Evolutionary conservation across 2,329 filamentous ascomycete genomes (phyloP).

Genomic region (Lasiodiplodia hormozganensis): DNA sequence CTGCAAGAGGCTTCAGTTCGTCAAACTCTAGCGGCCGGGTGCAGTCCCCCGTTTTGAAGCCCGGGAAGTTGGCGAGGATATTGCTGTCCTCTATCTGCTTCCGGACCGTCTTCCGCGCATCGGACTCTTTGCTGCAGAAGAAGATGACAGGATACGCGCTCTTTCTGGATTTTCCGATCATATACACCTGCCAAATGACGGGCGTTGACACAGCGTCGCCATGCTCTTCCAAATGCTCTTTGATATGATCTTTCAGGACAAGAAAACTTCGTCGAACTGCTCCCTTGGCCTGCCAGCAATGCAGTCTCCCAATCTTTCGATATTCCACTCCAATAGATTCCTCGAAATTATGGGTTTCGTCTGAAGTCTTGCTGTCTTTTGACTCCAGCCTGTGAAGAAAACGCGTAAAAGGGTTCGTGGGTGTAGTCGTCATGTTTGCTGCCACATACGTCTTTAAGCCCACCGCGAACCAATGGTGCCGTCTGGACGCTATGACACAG

Average conservation of each 20-base stretch:
- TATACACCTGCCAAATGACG: constrained; percentile 29
- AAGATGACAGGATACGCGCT: constrained; percentile 32
- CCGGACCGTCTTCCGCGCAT: constrained; percentile 29
- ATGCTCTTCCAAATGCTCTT: constrained; percentile 30
- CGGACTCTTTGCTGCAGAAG: constrained; percentile 32
- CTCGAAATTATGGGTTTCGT: background rate
- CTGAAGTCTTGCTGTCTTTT: background rate
- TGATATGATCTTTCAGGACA: constrained; percentile 32
- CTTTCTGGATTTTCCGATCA: constrained; percentile 31
- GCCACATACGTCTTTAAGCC: background rate
- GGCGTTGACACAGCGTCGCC: constrained; percentile 28
- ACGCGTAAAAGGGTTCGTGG: background rate
- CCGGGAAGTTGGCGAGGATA: constrained; percentile 29
- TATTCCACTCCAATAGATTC: background rate
- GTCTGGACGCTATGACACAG: background rate
- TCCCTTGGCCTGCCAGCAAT: constrained; percentile 33
- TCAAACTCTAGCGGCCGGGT: constrained; percentile 32
- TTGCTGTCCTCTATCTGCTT: constrained; percentile 31
- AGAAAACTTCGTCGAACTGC: constrained; percentile 29
- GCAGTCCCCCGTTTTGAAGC: constrained; percentile 31
- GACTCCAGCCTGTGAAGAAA: background rate
- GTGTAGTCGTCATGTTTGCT: background rate
- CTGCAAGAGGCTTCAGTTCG: constrained; percentile 19
- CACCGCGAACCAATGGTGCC: background rate
- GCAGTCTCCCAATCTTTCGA: background rate